These are phyloP conservation scores for Alnus rubra DNA, from an alignment of 306 rosid species.

Conservation along the genomic window DNA sequence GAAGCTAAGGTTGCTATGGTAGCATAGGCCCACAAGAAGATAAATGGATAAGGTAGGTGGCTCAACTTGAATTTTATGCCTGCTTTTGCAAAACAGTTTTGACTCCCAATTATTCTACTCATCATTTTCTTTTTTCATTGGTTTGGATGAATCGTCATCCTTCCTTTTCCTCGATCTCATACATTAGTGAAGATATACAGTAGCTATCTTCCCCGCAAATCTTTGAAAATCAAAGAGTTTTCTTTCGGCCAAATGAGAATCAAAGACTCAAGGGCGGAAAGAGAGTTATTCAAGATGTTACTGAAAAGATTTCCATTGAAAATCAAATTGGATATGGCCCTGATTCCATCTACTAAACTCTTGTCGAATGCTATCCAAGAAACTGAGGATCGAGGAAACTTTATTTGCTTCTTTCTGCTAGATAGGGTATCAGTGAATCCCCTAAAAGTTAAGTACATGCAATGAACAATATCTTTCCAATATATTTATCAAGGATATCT, in stretches of 20 bases:
- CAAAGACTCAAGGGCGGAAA: constrained; percentile 5
- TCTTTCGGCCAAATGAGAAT: constrained; percentile 19
- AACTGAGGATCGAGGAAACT: background rate
- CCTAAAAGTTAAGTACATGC: background rate
- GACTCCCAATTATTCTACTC: constrained; percentile 6
- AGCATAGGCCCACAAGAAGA: background rate
- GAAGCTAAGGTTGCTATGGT: background rate
- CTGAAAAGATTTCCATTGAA: background rate
- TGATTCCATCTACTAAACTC: background rate
- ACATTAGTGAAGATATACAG: background rate
- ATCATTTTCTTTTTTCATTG: background rate
- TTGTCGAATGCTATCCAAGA: background rate
- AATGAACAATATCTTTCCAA: background rate
- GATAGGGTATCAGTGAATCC: background rate
- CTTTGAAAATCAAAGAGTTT: constrained; percentile 31
- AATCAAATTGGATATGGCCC: background rate
- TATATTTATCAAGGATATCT: too few relatives aligned
- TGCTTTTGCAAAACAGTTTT: constrained; percentile 7
- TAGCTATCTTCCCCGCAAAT: constrained; percentile 29
- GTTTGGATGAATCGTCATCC: background rate
- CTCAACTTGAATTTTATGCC: constrained; percentile 24
- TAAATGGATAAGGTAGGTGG: constrained; percentile 30
- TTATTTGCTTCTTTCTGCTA: background rate
- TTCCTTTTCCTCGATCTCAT: background rate
- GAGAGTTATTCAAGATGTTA: background rate